These are phyloP conservation scores for Aspergillus olivimuriae DNA, from an alignment of 495 filamentous ascomycete genomes.

Conservation along the genomic window DNA sequence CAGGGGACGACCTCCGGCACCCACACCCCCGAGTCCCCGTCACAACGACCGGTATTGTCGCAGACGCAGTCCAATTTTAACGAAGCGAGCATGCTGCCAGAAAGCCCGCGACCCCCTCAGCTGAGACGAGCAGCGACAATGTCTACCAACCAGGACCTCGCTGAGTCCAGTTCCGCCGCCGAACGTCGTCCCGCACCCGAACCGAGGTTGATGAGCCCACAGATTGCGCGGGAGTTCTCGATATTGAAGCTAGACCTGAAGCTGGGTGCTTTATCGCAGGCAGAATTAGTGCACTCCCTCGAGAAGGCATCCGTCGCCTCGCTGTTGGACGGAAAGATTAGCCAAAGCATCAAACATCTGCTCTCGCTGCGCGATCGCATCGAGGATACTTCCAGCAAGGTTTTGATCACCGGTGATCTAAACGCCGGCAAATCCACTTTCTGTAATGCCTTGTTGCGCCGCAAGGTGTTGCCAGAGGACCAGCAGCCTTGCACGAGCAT, in stretches of 20 bases:
- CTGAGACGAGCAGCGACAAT: slow-evolving; percentile 69
- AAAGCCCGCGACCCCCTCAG: slow-evolving; percentile 40
- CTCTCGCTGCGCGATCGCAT: slow-evolving; percentile 83
- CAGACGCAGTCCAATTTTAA: slow-evolving; percentile 46
- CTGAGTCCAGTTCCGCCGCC: slow-evolving; percentile 67
- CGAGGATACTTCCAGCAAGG: slow-evolving; percentile 96
- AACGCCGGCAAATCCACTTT: slow-evolving; percentile 99
- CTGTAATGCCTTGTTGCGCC: slow-evolving; percentile 88
- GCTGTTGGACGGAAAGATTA: slow-evolving; percentile 87
- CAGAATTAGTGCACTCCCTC: slow-evolving; percentile 92
- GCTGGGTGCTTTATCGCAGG: slow-evolving; percentile 74
- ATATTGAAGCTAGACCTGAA: slow-evolving; percentile 93
- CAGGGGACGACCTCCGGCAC: slow-evolving; percentile 42
- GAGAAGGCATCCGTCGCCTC: slow-evolving; percentile 88
- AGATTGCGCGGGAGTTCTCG: slow-evolving; percentile 93
- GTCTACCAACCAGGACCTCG: slow-evolving; percentile 49
- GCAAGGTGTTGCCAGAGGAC: slow-evolving; percentile 91
- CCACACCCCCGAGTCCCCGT: slow-evolving; percentile 29
- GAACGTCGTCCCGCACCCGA: slow-evolving; percentile 51
- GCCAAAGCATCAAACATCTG: slow-evolving; percentile 85
- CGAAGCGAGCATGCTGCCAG: slow-evolving; percentile 24
- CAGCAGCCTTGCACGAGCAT: slow-evolving; percentile 99
- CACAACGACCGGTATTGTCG: slow-evolving; percentile 39
- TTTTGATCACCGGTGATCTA: slow-evolving; percentile 92
- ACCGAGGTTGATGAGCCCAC: slow-evolving; percentile 77